These are phyloP conservation scores for Arabidopsis thaliana DNA, from an alignment of 345 rosid genomes.

Conservation along the genomic window DNA sequence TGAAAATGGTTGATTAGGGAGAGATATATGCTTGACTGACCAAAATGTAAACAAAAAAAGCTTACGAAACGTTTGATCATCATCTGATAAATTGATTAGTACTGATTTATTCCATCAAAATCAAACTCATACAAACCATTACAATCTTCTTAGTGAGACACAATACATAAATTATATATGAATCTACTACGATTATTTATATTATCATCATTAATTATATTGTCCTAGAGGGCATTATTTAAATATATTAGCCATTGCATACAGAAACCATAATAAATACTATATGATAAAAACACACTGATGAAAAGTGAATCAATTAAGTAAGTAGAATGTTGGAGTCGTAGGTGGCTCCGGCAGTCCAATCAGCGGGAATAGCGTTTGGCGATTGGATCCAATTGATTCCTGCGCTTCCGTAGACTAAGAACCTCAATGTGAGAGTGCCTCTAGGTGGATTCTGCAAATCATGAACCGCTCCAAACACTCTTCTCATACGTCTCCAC, in stretches of 20 bases:
- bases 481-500: conserved; percentile 80
- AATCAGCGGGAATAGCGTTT: conserved; percentile 58
- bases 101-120: conserved; percentile 13
- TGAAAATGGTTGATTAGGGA: not conserved
- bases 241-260: conserved; percentile 30
- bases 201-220: not conserved
- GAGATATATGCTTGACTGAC: not conserved
- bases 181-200: conserved; percentile 15
- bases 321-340: conserved; percentile 59
- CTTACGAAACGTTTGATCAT: not conserved
- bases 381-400: conserved; percentile 63
- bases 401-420: conserved; percentile 53
- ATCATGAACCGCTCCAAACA: conserved; percentile 76
- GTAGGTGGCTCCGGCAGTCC: conserved; percentile 73
- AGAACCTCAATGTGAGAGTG: conserved; percentile 55
- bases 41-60: not conserved
- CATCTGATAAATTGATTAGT: not conserved
- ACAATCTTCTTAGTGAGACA: not conserved
- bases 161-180: not conserved
- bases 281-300: conserved; percentile 26
- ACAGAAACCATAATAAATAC: conserved; percentile 18
- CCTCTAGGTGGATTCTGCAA: conserved; percentile 64
- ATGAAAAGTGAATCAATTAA: conserved; percentile 24
- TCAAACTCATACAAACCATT: conserved; percentile 33
- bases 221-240: conserved; percentile 31